A percentile compares a stretch with the other conserved stretches of the same genome.
These are phyloP conservation scores for Botryotinia convoluta DNA, from an alignment of 2,329 filamentous ascomycete genomes.

Conservation along the genomic window DNA sequence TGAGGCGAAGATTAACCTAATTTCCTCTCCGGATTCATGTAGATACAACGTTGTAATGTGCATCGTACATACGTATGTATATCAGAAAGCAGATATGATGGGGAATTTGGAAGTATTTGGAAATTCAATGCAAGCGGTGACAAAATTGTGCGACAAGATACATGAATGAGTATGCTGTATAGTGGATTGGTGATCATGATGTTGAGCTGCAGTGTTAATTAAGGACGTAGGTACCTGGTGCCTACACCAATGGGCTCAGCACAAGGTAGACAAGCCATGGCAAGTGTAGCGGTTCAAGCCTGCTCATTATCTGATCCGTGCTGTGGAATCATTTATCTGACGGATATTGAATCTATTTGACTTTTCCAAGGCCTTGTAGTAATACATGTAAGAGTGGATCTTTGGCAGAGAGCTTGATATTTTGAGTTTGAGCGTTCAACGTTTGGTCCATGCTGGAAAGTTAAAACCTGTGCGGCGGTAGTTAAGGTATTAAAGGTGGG, in stretches of 20 bases:
- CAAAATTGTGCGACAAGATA: not conserved
- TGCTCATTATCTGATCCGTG: not conserved
- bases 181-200: not conserved
- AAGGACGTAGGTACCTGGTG: not conserved
- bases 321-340: not conserved
- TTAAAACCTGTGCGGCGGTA: not conserved
- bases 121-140: not conserved
- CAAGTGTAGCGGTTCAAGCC: not conserved
- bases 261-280: not conserved
- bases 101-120: not conserved
- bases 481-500: not conserved
- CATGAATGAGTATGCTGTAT: not conserved
- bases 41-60: not conserved
- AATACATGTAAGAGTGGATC: not conserved
- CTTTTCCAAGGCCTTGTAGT: not conserved
- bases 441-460: not conserved
- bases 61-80: not conserved
- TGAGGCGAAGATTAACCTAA: constrained; percentile 7
- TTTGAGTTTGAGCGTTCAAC: not conserved
- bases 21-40: not conserved
- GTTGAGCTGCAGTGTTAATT: not conserved
- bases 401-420: not conserved
- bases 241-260: not conserved
- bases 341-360: not conserved
- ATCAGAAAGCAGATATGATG: not conserved